Evolutionary conservation across 306 rosid species (phyloP), one percentile per base, ranked within the genome.

Genomic region (Casuarina equisetifolia): DNA sequence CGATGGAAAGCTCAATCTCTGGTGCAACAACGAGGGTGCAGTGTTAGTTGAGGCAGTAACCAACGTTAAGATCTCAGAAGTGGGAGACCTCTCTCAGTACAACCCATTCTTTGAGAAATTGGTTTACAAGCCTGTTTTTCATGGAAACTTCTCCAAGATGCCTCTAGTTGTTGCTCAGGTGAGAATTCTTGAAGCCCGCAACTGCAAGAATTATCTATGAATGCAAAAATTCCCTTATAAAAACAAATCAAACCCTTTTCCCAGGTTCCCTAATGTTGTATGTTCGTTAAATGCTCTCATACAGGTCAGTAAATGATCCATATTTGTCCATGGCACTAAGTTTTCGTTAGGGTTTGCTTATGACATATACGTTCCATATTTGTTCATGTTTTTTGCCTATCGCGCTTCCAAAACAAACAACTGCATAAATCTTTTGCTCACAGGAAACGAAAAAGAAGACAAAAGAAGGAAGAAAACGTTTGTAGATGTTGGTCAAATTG

Each of bases 141-240:
- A 81, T 88, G 87, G 82, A 9, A 70, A 86, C 74, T 79, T 90
- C 84, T 85, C 89, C n/a, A 76, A 76, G 70, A 88, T 90, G 88
- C 97, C 95, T 53, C 75, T 92, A 55, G 77, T 90, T 80, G 97
- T 82, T 83, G 97, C 90, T 72, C 97, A 92, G 95, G 97, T 92
- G 62, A 84, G 85, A 51, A 16, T 43, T 20, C 71, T 53, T 43
- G 49, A 36, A 66, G 35, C 71, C 32, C 7, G 3, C 35, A 11
- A 9, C 32, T 25, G 12, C 66, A 59, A 59, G 15, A 32, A 59
- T 25, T 20, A 35, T 10, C 35, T 35, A 25, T 42, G 35, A 35
- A 59, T 11, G 32, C 32, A 35, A 2, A 32, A 32, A 32, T 10
- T 59, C 7, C 9, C n/a, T 36, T 36, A 10, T 43, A 55, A 17